Evolutionary conservation across 2,329 filamentous ascomycete genomes (phyloP).

Genomic region (Reticulascus tulasneorum): DNA sequence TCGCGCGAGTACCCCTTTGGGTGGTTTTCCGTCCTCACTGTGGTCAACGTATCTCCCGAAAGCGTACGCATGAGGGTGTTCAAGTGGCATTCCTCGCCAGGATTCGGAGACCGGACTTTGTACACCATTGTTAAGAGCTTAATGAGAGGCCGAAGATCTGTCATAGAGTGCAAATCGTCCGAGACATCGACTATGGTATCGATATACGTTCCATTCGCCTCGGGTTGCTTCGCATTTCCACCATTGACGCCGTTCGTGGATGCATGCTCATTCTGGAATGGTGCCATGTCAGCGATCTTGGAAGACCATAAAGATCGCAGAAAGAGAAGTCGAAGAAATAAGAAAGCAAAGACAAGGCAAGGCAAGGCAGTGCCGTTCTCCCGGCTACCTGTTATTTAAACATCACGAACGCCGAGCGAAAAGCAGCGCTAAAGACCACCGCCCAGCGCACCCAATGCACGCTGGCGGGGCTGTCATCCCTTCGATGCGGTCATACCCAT

Average conservation of each 20-base stretch:
- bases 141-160: slow-evolving; percentile 26
- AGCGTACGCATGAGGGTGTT: slow-evolving; percentile 27
- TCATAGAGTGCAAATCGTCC: slow-evolving; percentile 24
- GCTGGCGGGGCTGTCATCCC: too few relatives aligned
- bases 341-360: too few relatives aligned
- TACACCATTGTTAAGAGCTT: slow-evolving; percentile 29
- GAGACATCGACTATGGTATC: slow-evolving; percentile 26
- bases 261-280: neutral
- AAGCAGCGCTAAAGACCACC: too few relatives aligned
- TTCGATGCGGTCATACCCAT: too few relatives aligned
- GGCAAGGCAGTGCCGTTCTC: too few relatives aligned
- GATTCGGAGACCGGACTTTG: slow-evolving; percentile 21
- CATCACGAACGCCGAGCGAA: too few relatives aligned
- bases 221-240: too few relatives aligned
- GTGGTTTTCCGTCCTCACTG: slow-evolving; percentile 7
- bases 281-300: neutral
- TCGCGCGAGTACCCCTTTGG: slow-evolving; percentile 16
- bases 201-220: slow-evolving; percentile 18
- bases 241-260: too few relatives aligned
- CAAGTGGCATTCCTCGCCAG: slow-evolving; percentile 23
- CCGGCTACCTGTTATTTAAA: too few relatives aligned
- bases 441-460: too few relatives aligned
- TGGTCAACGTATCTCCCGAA: slow-evolving; percentile 9
- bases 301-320: neutral
- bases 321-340: too few relatives aligned